Evolutionary conservation across 306 rosid species (phyloP).

Genomic region (Pyrus betulifolia): DNA sequence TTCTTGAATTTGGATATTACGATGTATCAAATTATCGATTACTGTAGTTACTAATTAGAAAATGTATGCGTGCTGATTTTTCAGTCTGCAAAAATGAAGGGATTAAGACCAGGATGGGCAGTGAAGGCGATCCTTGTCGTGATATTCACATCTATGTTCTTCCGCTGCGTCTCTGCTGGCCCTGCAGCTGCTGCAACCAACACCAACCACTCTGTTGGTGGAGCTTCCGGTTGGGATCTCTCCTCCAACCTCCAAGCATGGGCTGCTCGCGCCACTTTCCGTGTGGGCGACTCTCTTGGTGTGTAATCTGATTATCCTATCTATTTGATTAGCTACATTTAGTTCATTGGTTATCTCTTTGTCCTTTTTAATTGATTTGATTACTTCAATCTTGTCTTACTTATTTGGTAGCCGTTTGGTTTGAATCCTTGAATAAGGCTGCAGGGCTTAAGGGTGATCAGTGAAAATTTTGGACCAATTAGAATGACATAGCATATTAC

Average conservation of each 20-base stretch:
- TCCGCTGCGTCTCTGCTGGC: slow-evolving; percentile 44
- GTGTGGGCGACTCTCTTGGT: slow-evolving; percentile 67
- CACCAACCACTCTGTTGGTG: slow-evolving; percentile 58
- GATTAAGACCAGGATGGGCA: slow-evolving; percentile 7
- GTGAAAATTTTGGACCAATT: no score
- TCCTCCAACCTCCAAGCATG: slow-evolving; percentile 42
- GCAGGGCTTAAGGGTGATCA: no score
- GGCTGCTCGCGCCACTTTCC: slow-evolving; percentile 39
- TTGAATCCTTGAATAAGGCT: no score
- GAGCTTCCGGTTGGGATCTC: slow-evolving; percentile 72
- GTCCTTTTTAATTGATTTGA: no score
- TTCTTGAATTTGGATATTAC: no score
- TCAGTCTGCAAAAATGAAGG: no score
- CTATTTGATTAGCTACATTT: background rate
- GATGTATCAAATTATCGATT: no score
- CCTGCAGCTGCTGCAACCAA: background rate
- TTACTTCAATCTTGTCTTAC: no score
- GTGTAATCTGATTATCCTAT: background rate
- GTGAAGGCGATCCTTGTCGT: slow-evolving; percentile 41
- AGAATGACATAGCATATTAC: no score
- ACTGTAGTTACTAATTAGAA: no score
- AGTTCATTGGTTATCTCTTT: background rate
- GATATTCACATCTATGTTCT: slow-evolving; percentile 39
- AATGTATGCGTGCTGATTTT: no score
- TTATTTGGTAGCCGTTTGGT: no score